Evolutionary conservation across 352 stramenopile species (phyloP), one percentile per base, ranked within the genome.

Genomic region (Globisporangium paroecandrum): DNA sequence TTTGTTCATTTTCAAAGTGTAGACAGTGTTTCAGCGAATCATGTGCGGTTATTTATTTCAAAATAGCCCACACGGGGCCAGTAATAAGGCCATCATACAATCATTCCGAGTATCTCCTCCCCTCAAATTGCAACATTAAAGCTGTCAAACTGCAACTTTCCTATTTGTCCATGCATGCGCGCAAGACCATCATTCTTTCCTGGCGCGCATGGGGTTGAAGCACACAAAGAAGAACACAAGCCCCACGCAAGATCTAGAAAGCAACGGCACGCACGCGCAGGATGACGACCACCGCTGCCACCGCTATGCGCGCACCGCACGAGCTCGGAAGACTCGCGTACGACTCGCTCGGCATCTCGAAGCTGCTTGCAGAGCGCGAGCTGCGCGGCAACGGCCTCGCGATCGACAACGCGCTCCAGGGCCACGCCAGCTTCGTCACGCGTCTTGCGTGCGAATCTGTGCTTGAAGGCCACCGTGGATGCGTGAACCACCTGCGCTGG

Each of bases 401-500:
- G 25, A 76, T 90, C 29, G 66, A 83, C 73, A 66, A 70, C 27
- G 72, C 76, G 4, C 75, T 81, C 32, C 83, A 91, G 22, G 72
- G 78, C 56, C 86, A 94, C 70, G 77, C 67, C 27, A 79, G 74
- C 32, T 68, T 94, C 15, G 74, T 94, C 38, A 76, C 76, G 15
- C 86, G 85, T 0, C 72, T 95, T 18, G 75, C 70, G 22, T 83
- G 82, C 47, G 81, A 91, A 58, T 72, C 72, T 3, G 77, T 79
- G 58, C 77, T 95, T 29, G 63, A 73, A 0, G 83, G 77, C 22
- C 87, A 95, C 64, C 27, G 57, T 3, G 89, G 87, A 13, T 97
- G 89, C 72, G 89, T 97, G 29, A 97, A 97, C 71, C 88, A 91
- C 60, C 65, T 97, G 59, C 77, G 85, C 29, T 97, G 89, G 89